These are phyloP conservation scores for Bonia amplexicaulis DNA, from an alignment of 176 grass and related monocot species.

Conservation along the genomic window DNA sequence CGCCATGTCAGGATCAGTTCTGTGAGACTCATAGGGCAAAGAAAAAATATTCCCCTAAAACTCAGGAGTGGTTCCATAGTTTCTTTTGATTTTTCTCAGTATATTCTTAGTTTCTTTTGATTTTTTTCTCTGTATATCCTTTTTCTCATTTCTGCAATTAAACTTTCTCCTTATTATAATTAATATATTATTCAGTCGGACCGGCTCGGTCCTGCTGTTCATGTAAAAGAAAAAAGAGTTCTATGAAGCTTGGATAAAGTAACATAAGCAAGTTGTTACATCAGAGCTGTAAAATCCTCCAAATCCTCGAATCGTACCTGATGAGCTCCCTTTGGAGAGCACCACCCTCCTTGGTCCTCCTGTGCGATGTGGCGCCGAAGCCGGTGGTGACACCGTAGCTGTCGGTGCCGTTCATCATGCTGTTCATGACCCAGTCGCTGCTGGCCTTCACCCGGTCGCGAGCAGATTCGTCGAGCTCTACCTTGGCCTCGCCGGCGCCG, in stretches of 20 bases:
- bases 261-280: neutral
- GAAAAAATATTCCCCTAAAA: too few species aligned
- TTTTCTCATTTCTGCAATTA: too few species aligned
- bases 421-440: slow-evolving; percentile 61
- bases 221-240: neutral
- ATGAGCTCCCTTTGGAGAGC: slow-evolving; percentile 62
- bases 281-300: neutral
- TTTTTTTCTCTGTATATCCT: too few species aligned
- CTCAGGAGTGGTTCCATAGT: too few species aligned
- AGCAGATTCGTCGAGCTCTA: slow-evolving; percentile 44
- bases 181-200: too few species aligned
- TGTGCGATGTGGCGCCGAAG: slow-evolving; percentile 50
- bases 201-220: too few species aligned
- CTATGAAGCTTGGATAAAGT: neutral
- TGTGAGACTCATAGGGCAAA: neutral
- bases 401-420: slow-evolving; percentile 49
- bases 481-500: slow-evolving; percentile 13
- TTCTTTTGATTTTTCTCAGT: too few species aligned
- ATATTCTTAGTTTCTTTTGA: too few species aligned
- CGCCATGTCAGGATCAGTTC: neutral
- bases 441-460: slow-evolving; percentile 48
- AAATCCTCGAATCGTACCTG: neutral
- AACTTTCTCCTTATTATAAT: too few species aligned
- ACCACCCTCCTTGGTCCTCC: slow-evolving; percentile 51
- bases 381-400: slow-evolving; percentile 67